These are phyloP conservation scores for Cardamine resedifolia DNA, from an alignment of 345 rosid genomes.

Conservation along the genomic window DNA sequence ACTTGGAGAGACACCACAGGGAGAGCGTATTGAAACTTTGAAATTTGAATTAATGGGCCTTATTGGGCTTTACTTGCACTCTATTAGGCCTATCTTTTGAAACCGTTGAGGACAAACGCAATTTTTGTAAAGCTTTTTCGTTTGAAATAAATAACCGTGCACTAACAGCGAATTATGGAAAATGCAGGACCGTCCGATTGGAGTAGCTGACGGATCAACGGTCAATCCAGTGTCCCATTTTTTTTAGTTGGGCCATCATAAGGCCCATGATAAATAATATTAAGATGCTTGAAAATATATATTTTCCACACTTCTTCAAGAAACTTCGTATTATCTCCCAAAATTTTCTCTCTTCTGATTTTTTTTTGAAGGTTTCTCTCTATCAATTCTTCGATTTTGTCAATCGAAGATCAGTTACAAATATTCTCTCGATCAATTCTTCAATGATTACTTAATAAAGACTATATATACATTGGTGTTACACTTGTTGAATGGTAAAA, in stretches of 20 bases:
- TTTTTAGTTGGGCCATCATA: too few species aligned
- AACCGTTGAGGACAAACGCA: too few species aligned
- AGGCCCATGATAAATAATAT: neutral
- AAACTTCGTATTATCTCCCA: too few species aligned
- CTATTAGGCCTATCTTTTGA: neutral
- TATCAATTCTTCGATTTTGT: neutral
- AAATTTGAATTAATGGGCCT: slow-evolving; percentile 12
- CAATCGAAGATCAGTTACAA: too few species aligned
- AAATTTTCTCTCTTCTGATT: too few species aligned
- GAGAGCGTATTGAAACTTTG: slow-evolving; percentile 29
- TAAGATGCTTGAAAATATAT: neutral
- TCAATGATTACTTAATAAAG: too few species aligned
- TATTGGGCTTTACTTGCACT: neutral
- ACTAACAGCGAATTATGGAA: too few species aligned
- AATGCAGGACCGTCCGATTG: neutral
- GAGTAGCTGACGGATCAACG: neutral
- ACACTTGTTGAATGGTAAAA: too few species aligned
- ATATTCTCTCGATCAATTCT: neutral
- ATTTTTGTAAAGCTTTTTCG: neutral
- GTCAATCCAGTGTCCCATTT: neutral
- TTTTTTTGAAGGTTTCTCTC: too few species aligned
- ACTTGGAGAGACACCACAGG: neutral
- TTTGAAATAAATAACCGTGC: too few species aligned
- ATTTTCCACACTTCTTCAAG: too few species aligned
- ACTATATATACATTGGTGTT: too few species aligned